A percentile compares a stretch with the other conserved stretches of the same genome.
phyloP scores from a whole-genome alignment of 345 rosid species.

The Murraya paniculata region DNA sequence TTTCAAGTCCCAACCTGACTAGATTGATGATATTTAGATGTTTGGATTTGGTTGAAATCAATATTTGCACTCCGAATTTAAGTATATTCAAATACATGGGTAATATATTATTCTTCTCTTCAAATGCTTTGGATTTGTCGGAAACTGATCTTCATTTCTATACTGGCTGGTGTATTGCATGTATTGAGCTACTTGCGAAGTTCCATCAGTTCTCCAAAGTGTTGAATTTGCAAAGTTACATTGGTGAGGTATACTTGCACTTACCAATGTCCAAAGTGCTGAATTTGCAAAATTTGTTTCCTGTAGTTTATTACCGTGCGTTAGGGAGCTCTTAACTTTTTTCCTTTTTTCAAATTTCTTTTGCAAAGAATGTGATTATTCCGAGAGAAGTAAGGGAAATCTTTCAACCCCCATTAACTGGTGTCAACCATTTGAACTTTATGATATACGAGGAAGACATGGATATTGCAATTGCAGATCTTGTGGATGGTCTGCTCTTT shows the following conservation, averaged over 20 bases:
- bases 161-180: not conserved
- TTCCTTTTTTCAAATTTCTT: not conserved
- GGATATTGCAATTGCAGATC: not conserved
- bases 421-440: not conserved
- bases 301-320: not conserved
- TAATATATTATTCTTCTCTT: not conserved
- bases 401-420: not conserved
- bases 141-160: not conserved
- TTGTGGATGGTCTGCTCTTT: not conserved
- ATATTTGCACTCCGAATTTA: not conserved
- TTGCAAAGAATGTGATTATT: not conserved
- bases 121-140: not conserved
- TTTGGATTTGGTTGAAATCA: not conserved
- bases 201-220: not conserved
- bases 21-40: not conserved
- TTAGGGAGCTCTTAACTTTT: not conserved
- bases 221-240: not conserved
- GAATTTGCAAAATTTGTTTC: not conserved
- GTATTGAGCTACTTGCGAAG: not conserved
- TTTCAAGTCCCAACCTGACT: not conserved
- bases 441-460: not conserved
- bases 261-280: not conserved
- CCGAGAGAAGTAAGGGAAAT: not conserved
- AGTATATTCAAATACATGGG: not conserved
- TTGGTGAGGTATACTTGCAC: not conserved